Evolutionary conservation across 2,329 filamentous ascomycete species (phyloP).

Genomic region (Penicillium paneum): DNA sequence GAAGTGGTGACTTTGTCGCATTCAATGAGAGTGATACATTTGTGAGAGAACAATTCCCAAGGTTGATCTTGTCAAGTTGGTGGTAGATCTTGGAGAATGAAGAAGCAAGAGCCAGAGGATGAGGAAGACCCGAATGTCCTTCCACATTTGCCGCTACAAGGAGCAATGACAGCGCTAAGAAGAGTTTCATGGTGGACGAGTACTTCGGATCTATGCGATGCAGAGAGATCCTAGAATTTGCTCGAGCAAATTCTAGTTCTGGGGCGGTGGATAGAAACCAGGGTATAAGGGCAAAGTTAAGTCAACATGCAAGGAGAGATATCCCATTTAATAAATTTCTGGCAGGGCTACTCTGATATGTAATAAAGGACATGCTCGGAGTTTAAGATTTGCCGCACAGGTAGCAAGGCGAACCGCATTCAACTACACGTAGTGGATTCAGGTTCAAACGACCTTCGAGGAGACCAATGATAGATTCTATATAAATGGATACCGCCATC

Average conservation of each 20-base stretch:
- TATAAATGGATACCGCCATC: not conserved
- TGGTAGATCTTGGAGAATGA: conserved; percentile 19
- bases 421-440: not conserved
- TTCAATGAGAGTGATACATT: conserved; percentile 16
- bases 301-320: not conserved
- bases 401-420: not conserved
- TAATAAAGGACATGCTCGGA: conserved; percentile 3
- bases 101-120: conserved; percentile 14
- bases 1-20: conserved; percentile 25
- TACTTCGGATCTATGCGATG: not conserved
- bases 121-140: conserved; percentile 8
- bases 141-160: not conserved
- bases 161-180: not conserved
- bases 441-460: not conserved
- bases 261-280: not conserved
- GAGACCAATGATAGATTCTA: not conserved
- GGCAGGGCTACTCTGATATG: not conserved
- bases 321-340: not conserved
- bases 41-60: conserved; percentile 25
- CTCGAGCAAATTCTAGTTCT: not conserved
- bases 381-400: conserved; percentile 2
- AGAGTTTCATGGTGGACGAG: conserved; percentile 4
- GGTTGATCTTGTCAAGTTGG: conserved; percentile 19
- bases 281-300: not conserved
- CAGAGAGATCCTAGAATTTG: not conserved